Conservation (phyloP, 2,329 filamentous ascomycete species). For the Neofusicoccum laricinum region DNA sequence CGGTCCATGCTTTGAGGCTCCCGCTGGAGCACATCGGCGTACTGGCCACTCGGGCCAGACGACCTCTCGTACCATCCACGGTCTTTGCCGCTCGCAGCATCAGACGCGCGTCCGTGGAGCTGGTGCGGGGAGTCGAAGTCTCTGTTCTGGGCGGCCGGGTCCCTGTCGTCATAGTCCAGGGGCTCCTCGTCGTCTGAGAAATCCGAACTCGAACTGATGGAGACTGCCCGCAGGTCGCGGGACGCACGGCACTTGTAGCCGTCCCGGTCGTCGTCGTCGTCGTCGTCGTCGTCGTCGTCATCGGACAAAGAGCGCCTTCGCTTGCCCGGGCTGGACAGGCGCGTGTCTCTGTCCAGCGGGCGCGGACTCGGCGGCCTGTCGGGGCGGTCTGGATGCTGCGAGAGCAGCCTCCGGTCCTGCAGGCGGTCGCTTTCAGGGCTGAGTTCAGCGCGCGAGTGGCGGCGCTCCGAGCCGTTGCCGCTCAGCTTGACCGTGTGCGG, state of each 20-base stretch:
- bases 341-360: slow-evolving; percentile 16
- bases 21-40: slow-evolving; percentile 25
- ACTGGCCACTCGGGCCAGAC: slow-evolving; percentile 24
- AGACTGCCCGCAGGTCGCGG: slow-evolving; percentile 13
- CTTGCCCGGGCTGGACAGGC: slow-evolving; percentile 45
- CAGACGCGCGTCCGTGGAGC: slow-evolving; percentile 16
- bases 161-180: neutral
- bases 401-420: slow-evolving; percentile 18
- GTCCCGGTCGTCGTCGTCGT: neutral
- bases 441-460: slow-evolving; percentile 21
- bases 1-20: slow-evolving; percentile 26
- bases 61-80: slow-evolving; percentile 19
- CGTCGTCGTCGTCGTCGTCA: slow-evolving; percentile 34
- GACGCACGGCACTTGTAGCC: slow-evolving; percentile 32
- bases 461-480: neutral
- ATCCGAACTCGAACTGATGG: slow-evolving; percentile 15
- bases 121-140: slow-evolving; percentile 25
- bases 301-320: slow-evolving; percentile 66
- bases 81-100: neutral
- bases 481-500: neutral
- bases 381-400: slow-evolving; percentile 22
- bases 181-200: slow-evolving; percentile 12
- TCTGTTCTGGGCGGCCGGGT: slow-evolving; percentile 18
- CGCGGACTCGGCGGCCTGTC: slow-evolving; percentile 17
- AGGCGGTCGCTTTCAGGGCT: slow-evolving; percentile 17